Evolutionary conservation across 1,284 basidiomycete species (phyloP), one percentile per base, ranked within the genome.

Genomic region (Heliocybe sulcata): DNA sequence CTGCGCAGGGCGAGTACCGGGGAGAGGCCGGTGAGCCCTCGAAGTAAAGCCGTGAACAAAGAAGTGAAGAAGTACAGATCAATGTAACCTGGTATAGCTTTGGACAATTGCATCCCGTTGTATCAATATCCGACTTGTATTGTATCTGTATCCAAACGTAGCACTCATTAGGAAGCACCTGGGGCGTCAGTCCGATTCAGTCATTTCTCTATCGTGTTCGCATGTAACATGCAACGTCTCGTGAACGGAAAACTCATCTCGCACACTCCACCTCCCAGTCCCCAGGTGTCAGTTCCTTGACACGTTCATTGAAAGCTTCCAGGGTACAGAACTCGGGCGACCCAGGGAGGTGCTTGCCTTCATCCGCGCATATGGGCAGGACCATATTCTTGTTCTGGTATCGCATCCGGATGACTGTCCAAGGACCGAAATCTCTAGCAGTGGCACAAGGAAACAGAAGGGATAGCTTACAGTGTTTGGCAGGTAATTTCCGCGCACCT

Each of bases 271-370:
- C 67, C 52, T 77, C 78, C 80, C 83, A 90, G 59, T 90, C 76
- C 2, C 62, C 61, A 3, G 86, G 85, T 2, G 82, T 85, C 4
- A 90, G 71, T 60, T 85, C 81, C 60, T 72, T 73, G 8, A 88
- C 79, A 14, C 83, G 76, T 49, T 76, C 74, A 53, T 72, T 69
- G 68, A 92, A 92, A 10, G 85, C 85, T 4, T 75, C 70, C 31
- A 92, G 71, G 3, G 84, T 85, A 69, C 90, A 92, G 62, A 92
- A 82, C 64, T 92, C 90, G 0, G 89, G 89, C 9, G 74, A 75
- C 1, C 87, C 89, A 2, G 80, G 72, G 9, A 87, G 72, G 61
- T 93, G 90, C 56, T 87, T 79, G 2, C 85, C 86, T 53, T 79
- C 71, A 1, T 77, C 76, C 0, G 83, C 80, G 60, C 90, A 93